These are phyloP conservation scores for Monotropa hypopitys DNA, from an alignment of 179 eudicot species.

Conservation along the genomic window DNA sequence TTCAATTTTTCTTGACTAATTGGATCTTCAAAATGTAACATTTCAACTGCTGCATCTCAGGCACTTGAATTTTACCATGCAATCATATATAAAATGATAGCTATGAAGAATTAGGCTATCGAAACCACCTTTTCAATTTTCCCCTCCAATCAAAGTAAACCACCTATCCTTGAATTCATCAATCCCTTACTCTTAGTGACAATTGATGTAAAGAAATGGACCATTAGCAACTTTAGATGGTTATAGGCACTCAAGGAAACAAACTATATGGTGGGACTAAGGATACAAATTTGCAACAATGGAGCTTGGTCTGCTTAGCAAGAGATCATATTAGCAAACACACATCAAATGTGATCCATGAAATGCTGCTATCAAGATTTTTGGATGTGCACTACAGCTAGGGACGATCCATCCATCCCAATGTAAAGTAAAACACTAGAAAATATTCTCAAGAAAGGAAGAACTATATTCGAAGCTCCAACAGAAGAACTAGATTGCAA, in stretches of 20 bases:
- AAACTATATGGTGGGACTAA: too few species aligned
- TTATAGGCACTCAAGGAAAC: neutral
- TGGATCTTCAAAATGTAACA: neutral
- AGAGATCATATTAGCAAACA: conserved; percentile 1
- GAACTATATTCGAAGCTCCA: too few species aligned
- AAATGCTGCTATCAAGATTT: neutral
- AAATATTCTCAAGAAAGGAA: neutral
- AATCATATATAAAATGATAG: neutral
- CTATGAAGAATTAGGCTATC: neutral
- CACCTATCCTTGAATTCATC: neutral
- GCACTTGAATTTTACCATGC: neutral
- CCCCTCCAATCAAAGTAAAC: neutral
- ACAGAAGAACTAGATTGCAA: neutral
- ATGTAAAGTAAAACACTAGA: neutral
- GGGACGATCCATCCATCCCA: neutral
- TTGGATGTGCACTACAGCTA: neutral
- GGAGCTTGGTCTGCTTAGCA: neutral
- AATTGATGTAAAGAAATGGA: neutral
- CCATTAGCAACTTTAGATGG: neutral
- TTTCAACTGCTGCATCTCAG: neutral
- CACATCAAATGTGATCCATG: neutral
- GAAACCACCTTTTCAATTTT: neutral
- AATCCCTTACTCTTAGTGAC: neutral
- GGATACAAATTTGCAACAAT: neutral
- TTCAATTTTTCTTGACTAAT: neutral